Base-by-base conservation (phyloP, 2,329 filamentous ascomycete genomes). In the Ramularia collo-cygni region DNA sequence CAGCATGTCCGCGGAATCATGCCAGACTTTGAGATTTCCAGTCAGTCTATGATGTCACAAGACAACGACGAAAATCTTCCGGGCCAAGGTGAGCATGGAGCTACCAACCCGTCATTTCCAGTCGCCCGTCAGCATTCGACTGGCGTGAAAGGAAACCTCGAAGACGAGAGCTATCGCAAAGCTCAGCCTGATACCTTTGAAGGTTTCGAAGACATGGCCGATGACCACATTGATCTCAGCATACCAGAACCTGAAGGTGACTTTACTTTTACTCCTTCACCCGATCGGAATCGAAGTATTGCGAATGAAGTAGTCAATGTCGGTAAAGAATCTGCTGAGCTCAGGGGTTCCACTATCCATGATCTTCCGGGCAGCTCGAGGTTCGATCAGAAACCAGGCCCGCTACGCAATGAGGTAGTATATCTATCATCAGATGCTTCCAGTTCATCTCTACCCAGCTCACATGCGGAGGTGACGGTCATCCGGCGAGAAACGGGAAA, bases 211-310 rank as follows among this genome's bases (percentile, higher is more conserved):
- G 28, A 39, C 18, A 24, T 21, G 13, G 28, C 28, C 21, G 43
- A 40, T 3, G 38, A 39, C 28, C 38, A 54, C 21, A 38, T 57
- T 18, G 51, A 57, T 36, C 43, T 59, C n/a, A 44, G 42, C 3
- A 32, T 58, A 4, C 44, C 54, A 10, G 54, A 56, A 28, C 56
- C 55, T 3, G 52, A 50, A 18, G 54, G 51, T 9, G 56, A 55
- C 19, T 59, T 52, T 17, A 36, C 30, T 4, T 40, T 47, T 17
- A 46, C 36, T 1, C 47, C 50, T 9, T 43, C 48, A 17, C 37
- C 36, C 24, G 29, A 46, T 13, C 24, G 18, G 28, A 28, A 17
- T 26, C 29, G 15, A 17, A 9, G 6, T 24, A 10, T 10, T 24
- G 21, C 21, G 21, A 10, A 10, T 10, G 10, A 6, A 10, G 10